Conservation (phyloP, 2,329 filamentous ascomycete species). For the Sporothrix protearum region DNA sequence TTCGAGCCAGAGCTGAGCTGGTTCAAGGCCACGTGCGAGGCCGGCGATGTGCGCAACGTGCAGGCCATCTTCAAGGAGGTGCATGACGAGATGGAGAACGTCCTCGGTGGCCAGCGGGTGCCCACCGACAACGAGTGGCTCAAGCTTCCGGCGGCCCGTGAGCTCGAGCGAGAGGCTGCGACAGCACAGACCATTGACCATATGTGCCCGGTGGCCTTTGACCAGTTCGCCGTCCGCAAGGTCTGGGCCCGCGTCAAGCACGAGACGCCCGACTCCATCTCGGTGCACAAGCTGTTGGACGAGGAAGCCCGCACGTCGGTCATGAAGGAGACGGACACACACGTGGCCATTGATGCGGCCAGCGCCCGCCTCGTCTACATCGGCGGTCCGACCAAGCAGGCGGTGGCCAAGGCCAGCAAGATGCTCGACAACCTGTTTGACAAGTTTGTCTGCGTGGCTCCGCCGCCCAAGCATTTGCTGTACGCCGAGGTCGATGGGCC, state of each 20-base stretch:
- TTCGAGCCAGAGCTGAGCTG: slow-evolving; percentile 31
- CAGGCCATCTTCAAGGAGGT: slow-evolving; percentile 25
- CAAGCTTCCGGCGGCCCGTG: neutral
- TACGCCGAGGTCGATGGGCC: slow-evolving; percentile 30
- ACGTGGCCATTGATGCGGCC: slow-evolving; percentile 18
- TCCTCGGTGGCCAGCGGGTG: neutral
- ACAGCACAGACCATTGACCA: slow-evolving; percentile 15
- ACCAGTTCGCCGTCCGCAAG: slow-evolving; percentile 20
- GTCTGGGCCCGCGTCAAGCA: slow-evolving; percentile 32
- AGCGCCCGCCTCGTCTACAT: slow-evolving; percentile 29
- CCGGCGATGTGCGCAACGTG: slow-evolving; percentile 20
- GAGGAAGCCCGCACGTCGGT: slow-evolving; percentile 23
- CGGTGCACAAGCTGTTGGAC: slow-evolving; percentile 25
- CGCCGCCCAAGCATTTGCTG: slow-evolving; percentile 29
- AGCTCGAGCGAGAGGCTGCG: neutral
- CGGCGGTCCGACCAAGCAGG: slow-evolving; percentile 4
- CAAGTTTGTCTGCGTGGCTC: slow-evolving; percentile 19
- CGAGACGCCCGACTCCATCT: slow-evolving; percentile 26
- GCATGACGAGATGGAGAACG: slow-evolving; percentile 23
- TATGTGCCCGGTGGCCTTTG: slow-evolving; percentile 26
- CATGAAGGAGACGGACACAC: slow-evolving; percentile 17
- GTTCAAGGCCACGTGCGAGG: slow-evolving; percentile 31
- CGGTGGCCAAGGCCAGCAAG: slow-evolving; percentile 17
- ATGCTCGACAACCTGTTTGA: slow-evolving; percentile 30
- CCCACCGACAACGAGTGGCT: slow-evolving; percentile 17